These are phyloP conservation scores for Epichloe sylvatica DNA, from an alignment of 2,329 filamentous ascomycete genomes.

Conservation along the genomic window DNA sequence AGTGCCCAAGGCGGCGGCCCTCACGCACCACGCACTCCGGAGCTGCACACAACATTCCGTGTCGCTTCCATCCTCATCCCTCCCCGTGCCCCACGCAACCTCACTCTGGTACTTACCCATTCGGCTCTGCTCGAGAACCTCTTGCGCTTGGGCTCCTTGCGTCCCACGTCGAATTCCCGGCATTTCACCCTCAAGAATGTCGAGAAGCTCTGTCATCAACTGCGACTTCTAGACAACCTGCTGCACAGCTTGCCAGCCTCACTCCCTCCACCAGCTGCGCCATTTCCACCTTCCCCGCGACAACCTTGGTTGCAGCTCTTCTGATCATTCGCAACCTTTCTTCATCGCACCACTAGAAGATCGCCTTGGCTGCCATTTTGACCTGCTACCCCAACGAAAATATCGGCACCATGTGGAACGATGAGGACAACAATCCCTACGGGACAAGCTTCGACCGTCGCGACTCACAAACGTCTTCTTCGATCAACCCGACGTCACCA, in stretches of 20 bases:
- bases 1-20: too few species aligned
- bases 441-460: conserved; percentile 79
- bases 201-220: conserved; percentile 8
- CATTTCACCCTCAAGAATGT: conserved; percentile 8
- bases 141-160: background rate
- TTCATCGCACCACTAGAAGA: background rate
- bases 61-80: background rate
- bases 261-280: conserved; percentile 1
- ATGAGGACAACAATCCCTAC: conserved; percentile 96
- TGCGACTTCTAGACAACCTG: conserved; percentile 6
- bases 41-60: background rate
- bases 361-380: background rate
- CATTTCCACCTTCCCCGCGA: conserved; percentile 4
- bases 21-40: too few species aligned
- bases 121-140: background rate
- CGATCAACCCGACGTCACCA: conserved; percentile 51
- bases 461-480: conserved; percentile 61
- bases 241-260: conserved; percentile 2
- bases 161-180: background rate
- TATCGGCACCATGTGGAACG: conserved; percentile 70
- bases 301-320: background rate
- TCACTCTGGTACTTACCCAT: background rate
- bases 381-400: background rate
- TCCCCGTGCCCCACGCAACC: background rate
- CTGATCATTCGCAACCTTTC: background rate